Conservation (phyloP, 148 eudicot genomes). For the Selenicereus undatus region DNA sequence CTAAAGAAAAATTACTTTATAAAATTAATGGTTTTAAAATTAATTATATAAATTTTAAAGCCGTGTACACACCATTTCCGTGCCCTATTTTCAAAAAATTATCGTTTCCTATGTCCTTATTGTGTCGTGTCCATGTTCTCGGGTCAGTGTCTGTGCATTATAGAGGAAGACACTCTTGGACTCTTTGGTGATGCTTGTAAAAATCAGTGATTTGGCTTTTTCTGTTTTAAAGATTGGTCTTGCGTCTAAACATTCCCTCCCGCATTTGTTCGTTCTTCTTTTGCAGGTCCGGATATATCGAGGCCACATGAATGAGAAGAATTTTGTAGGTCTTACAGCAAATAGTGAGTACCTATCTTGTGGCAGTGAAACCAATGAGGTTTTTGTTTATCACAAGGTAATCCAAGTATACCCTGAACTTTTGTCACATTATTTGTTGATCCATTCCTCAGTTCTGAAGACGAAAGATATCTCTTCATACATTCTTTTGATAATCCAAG, state of each 20-base stretch:
- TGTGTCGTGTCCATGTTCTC: too few species aligned
- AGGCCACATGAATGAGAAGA: slow-evolving; percentile 86
- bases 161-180: neutral
- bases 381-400: slow-evolving; percentile 91
- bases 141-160: too few species aligned
- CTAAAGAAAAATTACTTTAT: too few species aligned
- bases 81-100: too few species aligned
- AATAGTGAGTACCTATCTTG: slow-evolving; percentile 83
- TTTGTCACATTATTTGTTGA: neutral
- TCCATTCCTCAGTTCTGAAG: neutral
- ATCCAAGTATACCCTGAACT: neutral
- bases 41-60: too few species aligned
- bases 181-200: neutral
- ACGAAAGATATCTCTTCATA: neutral
- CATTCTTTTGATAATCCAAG: neutral
- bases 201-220: neutral
- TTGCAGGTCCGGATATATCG: slow-evolving; percentile 62
- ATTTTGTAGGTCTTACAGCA: slow-evolving; percentile 81
- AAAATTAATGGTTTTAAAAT: too few species aligned
- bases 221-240: neutral
- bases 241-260: neutral
- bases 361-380: slow-evolving; percentile 94
- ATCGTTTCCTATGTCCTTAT: too few species aligned
- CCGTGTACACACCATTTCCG: too few species aligned
- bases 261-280: slow-evolving; percentile 8